Evolutionary conservation across 2,329 filamentous ascomycete species (phyloP).

Genomic region (Penicillium hordei): DNA sequence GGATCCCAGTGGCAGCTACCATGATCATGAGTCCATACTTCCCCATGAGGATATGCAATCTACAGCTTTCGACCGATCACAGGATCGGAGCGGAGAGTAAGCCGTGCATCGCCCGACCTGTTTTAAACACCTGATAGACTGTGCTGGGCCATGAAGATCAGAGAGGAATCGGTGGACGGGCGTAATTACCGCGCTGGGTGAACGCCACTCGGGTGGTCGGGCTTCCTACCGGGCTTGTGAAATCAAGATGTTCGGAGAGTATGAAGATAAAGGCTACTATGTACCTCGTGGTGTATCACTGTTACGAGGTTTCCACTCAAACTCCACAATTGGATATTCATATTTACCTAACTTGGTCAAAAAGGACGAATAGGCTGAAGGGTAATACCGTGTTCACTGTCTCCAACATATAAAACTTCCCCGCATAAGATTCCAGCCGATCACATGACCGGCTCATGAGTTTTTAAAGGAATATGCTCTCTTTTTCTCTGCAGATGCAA

Average conservation of each 20-base stretch:
- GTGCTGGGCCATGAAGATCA: background rate
- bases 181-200: background rate
- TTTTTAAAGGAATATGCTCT: background rate
- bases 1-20: background rate
- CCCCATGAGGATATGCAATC: background rate
- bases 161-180: conserved; percentile 1
- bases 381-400: background rate
- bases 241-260: background rate
- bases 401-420: background rate
- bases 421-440: conserved; percentile 2
- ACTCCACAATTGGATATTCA: background rate
- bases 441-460: conserved; percentile 12
- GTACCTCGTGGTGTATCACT: background rate
- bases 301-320: background rate
- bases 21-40: background rate
- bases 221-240: background rate
- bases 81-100: conserved; percentile 15
- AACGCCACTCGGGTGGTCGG: conserved; percentile 8
- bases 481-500: background rate
- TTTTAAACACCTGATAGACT: background rate
- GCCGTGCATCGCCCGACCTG: conserved; percentile 2
- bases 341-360: background rate
- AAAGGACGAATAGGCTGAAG: background rate
- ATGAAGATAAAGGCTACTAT: background rate
- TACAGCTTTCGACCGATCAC: conserved; percentile 14